Base-by-base conservation (phyloP, 164 flowering plant species). In the Buxus sempervirens region DNA sequence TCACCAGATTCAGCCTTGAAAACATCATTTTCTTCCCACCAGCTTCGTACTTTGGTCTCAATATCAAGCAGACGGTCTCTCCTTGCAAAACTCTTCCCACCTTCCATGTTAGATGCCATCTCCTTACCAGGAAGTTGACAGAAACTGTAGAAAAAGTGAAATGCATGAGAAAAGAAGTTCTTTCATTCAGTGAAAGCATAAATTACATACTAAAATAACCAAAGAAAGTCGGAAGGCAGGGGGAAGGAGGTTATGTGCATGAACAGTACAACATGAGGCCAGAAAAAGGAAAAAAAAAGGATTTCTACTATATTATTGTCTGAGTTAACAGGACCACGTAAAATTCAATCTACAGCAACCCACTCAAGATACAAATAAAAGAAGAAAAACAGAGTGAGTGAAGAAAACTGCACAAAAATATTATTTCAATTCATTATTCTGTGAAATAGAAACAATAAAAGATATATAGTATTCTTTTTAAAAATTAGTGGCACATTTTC, bases 21-120 rank as follows among this genome's bases (percentile, higher is more conserved):
- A 25, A 90, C 91, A 72, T 87, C 82, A 18, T 66, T 61, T 66
- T 88, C 85, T 1, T 82, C 85, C 98, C 98, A 93, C 89, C 80
- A 83, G 10, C 55, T 70, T 23, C 70, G 82, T 21, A 79, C 88
- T 76, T 85, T 79, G 0, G 75, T 58, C 69, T 91, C 93, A 32
- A 93, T 91, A 73, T 85, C 87, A 60, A 84, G 74, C 10, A 93
- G 82, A 32, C 66, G 70, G 58, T 93, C 95, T 67, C 98, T 85
- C 76, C 95, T 82, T 0, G 86, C 93, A 77, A 81, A 87, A 77
- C 97, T 90, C 70, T 76, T 89, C 51, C 83, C 87, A 70, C 76
- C 62, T 48, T 89, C 93, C 0, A 58, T 26, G 58, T 61, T 70
- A 19, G 80, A 62, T 51, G 82, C 82, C 85, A 84, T 84, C n/a